These are phyloP conservation scores for Eimeria tenella DNA, from an alignment of 169 alveolate species.

Conservation along the genomic window DNA sequence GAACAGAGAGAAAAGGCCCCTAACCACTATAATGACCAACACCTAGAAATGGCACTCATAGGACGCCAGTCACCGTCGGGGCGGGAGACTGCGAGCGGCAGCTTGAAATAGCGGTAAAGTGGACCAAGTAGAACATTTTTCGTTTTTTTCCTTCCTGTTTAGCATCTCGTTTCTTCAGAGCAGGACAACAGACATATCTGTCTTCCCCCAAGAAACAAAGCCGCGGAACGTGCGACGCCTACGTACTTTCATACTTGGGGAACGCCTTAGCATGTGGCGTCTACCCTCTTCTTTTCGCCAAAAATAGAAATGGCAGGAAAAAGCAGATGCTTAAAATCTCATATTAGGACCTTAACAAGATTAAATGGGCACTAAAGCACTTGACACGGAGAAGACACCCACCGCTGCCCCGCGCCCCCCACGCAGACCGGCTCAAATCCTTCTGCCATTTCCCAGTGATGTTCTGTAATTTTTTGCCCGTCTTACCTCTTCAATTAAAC, in stretches of 20 bases:
- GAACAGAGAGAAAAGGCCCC: too few species aligned
- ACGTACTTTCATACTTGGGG: too few species aligned
- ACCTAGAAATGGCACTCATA: too few species aligned
- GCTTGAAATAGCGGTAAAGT: background rate
- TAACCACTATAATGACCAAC: too few species aligned
- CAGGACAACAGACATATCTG: background rate
- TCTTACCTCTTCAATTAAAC: background rate
- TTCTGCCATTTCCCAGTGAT: background rate
- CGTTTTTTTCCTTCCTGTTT: background rate
- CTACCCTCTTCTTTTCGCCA: too few species aligned
- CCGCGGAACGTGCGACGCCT: too few species aligned
- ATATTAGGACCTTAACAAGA: too few species aligned
- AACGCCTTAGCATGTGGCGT: too few species aligned
- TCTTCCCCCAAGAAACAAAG: too few species aligned
- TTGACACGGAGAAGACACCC: background rate
- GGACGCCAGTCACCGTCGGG: background rate
- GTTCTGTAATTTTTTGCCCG: background rate
- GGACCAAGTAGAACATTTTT: background rate
- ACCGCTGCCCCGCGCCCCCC: constrained; percentile 35
- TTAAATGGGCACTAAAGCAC: too few species aligned
- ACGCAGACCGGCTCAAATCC: background rate
- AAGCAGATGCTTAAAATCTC: too few species aligned
- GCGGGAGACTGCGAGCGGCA: background rate
- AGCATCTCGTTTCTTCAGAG: background rate
- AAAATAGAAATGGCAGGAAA: too few species aligned